Percentiles rank a stretch among this genome's conserved stretches.
Conservation (phyloP, 2,329 filamentous ascomycete species). For the Magnaporthiopsis rhizophila region DNA sequence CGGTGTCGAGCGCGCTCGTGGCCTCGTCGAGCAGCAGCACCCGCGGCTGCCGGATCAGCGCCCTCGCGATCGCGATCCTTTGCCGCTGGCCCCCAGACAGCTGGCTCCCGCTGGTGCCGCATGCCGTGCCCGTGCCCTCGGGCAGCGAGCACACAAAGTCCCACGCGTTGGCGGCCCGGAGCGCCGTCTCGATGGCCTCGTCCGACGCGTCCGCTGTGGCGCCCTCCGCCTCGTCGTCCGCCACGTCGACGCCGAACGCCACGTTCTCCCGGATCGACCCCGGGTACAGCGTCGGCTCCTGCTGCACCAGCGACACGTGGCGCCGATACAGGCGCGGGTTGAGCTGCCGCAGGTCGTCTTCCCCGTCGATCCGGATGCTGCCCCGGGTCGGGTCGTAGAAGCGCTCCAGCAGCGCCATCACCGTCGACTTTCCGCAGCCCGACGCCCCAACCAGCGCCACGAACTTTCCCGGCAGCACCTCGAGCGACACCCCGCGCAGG, state of each 20-base stretch:
- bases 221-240: constrained; percentile 12
- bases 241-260: constrained; percentile 24
- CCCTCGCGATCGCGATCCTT: constrained; percentile 50
- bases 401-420: constrained; percentile 42
- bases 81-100: constrained; percentile 54
- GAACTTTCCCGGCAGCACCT: constrained; percentile 38
- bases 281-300: constrained; percentile 46
- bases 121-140: constrained; percentile 44
- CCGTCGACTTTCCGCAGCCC: constrained; percentile 54
- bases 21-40: constrained; percentile 56
- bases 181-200: constrained; percentile 32
- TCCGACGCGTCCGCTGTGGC: constrained; percentile 18
- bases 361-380: constrained; percentile 29
- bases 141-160: constrained; percentile 38
- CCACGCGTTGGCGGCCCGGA: constrained; percentile 38
- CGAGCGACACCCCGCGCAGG: constrained; percentile 29
- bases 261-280: constrained; percentile 39
- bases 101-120: constrained; percentile 49
- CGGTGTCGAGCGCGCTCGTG: constrained; percentile 40
- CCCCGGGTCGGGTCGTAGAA: constrained; percentile 38
- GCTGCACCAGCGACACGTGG: constrained; percentile 47
- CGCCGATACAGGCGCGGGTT: constrained; percentile 43
- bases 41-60: constrained; percentile 46
- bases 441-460: constrained; percentile 47
- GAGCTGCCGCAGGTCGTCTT: constrained; percentile 19